A percentile compares a stretch with the other conserved stretches of the same genome.
Conservation (phyloP, 768 basidiomycete genomes). For the Pilatotrama ljubarskyi region DNA sequence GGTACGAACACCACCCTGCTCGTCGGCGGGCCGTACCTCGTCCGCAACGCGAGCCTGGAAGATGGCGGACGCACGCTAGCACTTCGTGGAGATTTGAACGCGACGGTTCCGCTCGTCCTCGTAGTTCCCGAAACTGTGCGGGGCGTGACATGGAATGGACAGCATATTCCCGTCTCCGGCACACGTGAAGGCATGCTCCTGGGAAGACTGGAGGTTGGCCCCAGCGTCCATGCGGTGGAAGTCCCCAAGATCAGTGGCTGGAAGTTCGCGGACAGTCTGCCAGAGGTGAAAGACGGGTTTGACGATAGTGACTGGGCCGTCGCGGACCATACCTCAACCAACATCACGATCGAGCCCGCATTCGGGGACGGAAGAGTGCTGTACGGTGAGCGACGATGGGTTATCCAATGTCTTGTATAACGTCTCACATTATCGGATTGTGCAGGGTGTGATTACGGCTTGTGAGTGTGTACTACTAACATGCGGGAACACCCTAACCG, state of each 20-base stretch:
- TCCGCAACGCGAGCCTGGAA: slow-evolving; percentile 41
- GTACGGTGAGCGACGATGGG: slow-evolving; percentile 45
- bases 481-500: background rate
- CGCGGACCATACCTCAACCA: slow-evolving; percentile 72
- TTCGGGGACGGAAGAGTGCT: slow-evolving; percentile 76
- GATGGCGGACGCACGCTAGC: slow-evolving; percentile 41
- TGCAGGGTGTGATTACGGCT: slow-evolving; percentile 75
- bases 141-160: slow-evolving; percentile 74
- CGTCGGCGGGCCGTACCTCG: slow-evolving; percentile 46
- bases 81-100: slow-evolving; percentile 69
- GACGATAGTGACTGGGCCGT: slow-evolving; percentile 64
- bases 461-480: slow-evolving; percentile 52
- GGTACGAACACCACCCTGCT: slow-evolving; percentile 72
- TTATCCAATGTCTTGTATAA: too few species aligned
- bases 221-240: slow-evolving; percentile 32
- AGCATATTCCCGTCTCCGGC: too few species aligned
- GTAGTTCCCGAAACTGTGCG: slow-evolving; percentile 57
- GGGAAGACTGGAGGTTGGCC: slow-evolving; percentile 34
- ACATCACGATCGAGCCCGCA: slow-evolving; percentile 65
- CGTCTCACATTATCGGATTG: too few species aligned
- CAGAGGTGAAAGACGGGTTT: slow-evolving; percentile 60
- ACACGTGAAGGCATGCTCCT: too few species aligned
- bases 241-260: slow-evolving; percentile 59
- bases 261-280: slow-evolving; percentile 75
- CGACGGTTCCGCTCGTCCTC: slow-evolving; percentile 56